These are phyloP conservation scores for Carex sylvatica DNA, from an alignment of 202 grass and related monocot genomes.

Conservation along the genomic window DNA sequence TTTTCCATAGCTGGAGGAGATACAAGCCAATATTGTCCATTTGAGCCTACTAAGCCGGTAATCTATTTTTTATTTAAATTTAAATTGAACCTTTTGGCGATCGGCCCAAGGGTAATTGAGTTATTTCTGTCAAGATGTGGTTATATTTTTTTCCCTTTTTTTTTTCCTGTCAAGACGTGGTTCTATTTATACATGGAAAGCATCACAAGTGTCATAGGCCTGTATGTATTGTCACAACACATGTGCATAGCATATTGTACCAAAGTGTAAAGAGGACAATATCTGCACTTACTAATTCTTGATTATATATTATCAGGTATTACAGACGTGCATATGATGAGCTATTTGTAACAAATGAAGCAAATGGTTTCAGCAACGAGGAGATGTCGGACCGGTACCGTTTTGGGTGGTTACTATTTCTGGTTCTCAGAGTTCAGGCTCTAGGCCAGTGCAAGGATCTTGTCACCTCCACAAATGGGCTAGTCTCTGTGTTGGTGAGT, in stretches of 20 bases:
- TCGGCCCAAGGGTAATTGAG: neutral
- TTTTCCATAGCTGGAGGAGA: constrained; percentile 64
- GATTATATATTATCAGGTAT: constrained; percentile 44
- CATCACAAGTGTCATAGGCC: neutral
- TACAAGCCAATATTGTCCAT: constrained; percentile 83
- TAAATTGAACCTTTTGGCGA: constrained; percentile 10
- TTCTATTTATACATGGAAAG: neutral
- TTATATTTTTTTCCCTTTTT: neutral
- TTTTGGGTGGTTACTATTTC: constrained; percentile 93
- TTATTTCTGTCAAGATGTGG: neutral
- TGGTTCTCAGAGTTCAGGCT: constrained; percentile 73
- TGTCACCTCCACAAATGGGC: constrained; percentile 78
- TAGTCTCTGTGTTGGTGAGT: constrained; percentile 72
- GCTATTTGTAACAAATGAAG: constrained; percentile 60
- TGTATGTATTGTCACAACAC: neutral
- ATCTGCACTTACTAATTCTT: neutral
- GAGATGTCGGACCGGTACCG: constrained; percentile 62
- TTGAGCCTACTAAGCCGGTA: constrained; percentile 81
- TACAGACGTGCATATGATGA: constrained; percentile 88
- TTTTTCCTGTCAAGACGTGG: neutral
- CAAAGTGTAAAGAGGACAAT: neutral
- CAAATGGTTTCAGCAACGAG: constrained; percentile 33
- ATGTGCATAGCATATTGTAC: neutral
- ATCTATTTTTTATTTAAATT: neutral
- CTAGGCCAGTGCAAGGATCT: constrained; percentile 78